Evolutionary conservation across 192 early-diverging fungal species (phyloP), one percentile per base, ranked within the genome.

Genomic region (Coemansia sp.): DNA sequence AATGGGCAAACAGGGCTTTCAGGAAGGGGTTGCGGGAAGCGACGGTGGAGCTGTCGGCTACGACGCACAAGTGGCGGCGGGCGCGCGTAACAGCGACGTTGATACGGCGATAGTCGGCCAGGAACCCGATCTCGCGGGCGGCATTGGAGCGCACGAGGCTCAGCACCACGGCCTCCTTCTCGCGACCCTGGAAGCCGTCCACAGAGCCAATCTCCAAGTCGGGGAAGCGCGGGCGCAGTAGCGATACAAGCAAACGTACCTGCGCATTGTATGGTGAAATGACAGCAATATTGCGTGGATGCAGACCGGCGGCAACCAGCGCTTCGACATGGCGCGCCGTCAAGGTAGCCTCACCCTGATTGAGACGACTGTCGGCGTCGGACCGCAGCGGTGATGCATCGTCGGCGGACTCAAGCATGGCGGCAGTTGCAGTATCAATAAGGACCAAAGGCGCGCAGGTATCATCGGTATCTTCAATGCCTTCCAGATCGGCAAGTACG

Each of bases 71-170:
- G 56, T 95, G 94, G 31, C 93, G 83, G 66, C 88, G 89, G 8
- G 94, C 88, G 5, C 95, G 74, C 27, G 95, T 97, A 59, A 97
- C 83, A 16, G 94, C 95, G 53, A 95, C 93, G 70, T 97, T 97
- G 54, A 95, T 81, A 27, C 95, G 83, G 30, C 93, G 82, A 51
- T 84, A 84, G 44, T 97, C 93, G 0, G 70, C 68, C 56, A 97
- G 76, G 64, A 97, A 97, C 4, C 95, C 95, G 21, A 95, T 85
- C 52, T 93, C 86, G 5, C 85, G 84, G 16, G 78, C 72, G 16
- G 79, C 83, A 67, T 97, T 97, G 23, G 89, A 89, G 21, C 94
- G 75, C 14, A 97, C 93, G 7, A 95, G 74, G 1, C 88, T 85
- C 23, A 97, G 50, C 8, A 97, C 76, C 25, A 95, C 85, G 0